phyloP scores from a whole-genome alignment of 768 basidiomycete species.

The Xanthoconium stramineum region DNA sequence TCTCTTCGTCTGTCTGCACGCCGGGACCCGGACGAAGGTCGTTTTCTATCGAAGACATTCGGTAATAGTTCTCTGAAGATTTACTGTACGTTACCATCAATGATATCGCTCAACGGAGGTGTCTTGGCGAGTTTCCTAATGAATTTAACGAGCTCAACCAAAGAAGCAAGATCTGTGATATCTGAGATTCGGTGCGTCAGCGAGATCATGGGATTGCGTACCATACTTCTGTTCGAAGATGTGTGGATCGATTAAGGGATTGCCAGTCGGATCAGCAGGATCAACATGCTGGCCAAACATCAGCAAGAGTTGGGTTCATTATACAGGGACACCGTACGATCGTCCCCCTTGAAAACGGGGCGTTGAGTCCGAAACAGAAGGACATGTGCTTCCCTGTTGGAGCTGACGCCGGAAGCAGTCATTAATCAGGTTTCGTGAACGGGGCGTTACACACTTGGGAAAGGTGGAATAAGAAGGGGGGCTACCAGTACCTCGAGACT shows the following conservation, averaged over 20 bases:
- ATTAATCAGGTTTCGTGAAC: background rate
- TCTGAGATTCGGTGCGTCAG: background rate
- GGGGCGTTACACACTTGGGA: background rate
- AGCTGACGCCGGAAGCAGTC: background rate
- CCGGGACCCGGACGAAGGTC: background rate
- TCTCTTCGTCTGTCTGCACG: background rate
- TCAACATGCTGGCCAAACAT: background rate
- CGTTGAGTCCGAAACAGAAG: background rate
- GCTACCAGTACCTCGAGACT: background rate
- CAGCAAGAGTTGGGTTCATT: background rate
- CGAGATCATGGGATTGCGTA: background rate
- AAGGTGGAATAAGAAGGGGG: background rate
- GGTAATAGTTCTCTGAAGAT: background rate
- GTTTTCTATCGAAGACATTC: background rate
- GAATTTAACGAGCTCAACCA: background rate
- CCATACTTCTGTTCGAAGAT: slow-evolving; percentile 1
- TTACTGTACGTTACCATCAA: background rate
- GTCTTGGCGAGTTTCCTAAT: background rate
- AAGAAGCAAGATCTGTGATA: background rate
- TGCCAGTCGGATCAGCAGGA: background rate
- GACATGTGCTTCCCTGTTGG: background rate
- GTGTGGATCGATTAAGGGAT: slow-evolving; percentile 1
- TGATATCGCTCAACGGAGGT: background rate
- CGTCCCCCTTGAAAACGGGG: slow-evolving; percentile 1
- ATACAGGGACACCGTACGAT: background rate